Conservation (phyloP, 148 eudicot genomes). For the Tetragonia tetragonoides region DNA sequence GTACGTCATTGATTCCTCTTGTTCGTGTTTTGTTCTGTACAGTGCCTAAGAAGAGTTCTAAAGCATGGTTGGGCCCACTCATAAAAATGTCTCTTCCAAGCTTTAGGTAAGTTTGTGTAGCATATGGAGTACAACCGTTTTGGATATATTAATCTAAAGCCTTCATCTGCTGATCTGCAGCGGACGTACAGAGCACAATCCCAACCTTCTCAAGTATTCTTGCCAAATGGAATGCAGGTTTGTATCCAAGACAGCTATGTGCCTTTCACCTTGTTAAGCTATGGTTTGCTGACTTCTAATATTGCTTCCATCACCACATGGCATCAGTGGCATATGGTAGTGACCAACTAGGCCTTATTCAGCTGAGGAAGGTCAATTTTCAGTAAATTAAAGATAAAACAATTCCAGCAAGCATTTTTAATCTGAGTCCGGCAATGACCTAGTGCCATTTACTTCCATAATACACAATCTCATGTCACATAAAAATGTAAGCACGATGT, state of each 20-base stretch:
- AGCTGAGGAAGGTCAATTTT: too few relatives aligned
- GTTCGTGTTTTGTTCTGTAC: constrained; percentile 11
- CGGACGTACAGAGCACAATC: constrained; percentile 66
- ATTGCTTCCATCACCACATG: too few relatives aligned
- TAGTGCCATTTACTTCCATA: too few relatives aligned
- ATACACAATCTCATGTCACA: too few relatives aligned
- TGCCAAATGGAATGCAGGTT: constrained; percentile 89
- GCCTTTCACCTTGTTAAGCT: neutral
- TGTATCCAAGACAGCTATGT: neutral
- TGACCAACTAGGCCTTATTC: too few relatives aligned
- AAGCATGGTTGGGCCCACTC: constrained; percentile 60
- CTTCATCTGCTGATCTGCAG: constrained; percentile 38
- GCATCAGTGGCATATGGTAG: too few relatives aligned
- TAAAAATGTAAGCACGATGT: neutral
- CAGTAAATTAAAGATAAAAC: too few relatives aligned
- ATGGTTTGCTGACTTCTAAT: too few relatives aligned
- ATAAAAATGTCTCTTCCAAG: constrained; percentile 83
- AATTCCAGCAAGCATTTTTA: too few relatives aligned
- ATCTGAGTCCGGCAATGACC: neutral
- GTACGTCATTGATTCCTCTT: constrained; percentile 1
- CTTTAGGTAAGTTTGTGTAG: constrained; percentile 53
- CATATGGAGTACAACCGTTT: neutral
- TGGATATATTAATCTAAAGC: constrained; percentile 1
- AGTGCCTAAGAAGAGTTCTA: constrained; percentile 40
- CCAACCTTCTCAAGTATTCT: constrained; percentile 72